phyloP scores from a whole-genome alignment of 2,329 filamentous ascomycete genomes.

The Penicillium oxalicum region DNA sequence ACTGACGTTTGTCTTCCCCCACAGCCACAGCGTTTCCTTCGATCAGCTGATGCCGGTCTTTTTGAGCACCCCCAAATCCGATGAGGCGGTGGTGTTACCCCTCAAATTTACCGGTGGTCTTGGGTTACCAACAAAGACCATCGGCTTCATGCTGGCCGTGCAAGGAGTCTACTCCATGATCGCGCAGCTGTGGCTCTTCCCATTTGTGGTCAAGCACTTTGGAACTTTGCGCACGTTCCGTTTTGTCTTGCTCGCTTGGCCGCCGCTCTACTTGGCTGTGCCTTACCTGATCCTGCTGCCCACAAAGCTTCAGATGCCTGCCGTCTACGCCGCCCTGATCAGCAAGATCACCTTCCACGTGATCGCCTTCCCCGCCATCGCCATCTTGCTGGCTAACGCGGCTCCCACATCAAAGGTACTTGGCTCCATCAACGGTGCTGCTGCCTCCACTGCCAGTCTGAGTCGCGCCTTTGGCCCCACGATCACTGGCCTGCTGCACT shows the following conservation, averaged over 20 bases:
- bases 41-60: slow-evolving; percentile 92
- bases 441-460: slow-evolving; percentile 83
- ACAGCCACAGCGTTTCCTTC: slow-evolving; percentile 91
- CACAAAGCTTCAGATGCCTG: slow-evolving; percentile 61
- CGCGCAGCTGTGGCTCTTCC: slow-evolving; percentile 78
- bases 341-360: slow-evolving; percentile 93
- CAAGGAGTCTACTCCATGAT: slow-evolving; percentile 88
- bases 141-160: slow-evolving; percentile 80
- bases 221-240: slow-evolving; percentile 79
- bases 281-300: slow-evolving; percentile 87
- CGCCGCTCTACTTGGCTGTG: slow-evolving; percentile 76
- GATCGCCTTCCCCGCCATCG: slow-evolving; percentile 83
- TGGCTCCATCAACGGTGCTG: slow-evolving; percentile 87
- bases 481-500: slow-evolving; percentile 77
- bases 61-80: slow-evolving; percentile 62
- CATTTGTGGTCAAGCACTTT: slow-evolving; percentile 65
- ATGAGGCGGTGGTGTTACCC: slow-evolving; percentile 56
- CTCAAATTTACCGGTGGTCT: slow-evolving; percentile 89
- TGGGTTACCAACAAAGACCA: slow-evolving; percentile 71
- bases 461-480: slow-evolving; percentile 85
- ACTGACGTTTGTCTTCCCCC: slow-evolving; percentile 18
- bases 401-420: slow-evolving; percentile 78
- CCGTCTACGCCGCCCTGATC: slow-evolving; percentile 70
- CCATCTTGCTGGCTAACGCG: slow-evolving; percentile 82
- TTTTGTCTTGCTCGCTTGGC: slow-evolving; percentile 74